Percentiles rank a stretch among this genome's conserved stretches.
Conservation (phyloP, 164 flowering plant species). For the Paratinospora sagittata region DNA sequence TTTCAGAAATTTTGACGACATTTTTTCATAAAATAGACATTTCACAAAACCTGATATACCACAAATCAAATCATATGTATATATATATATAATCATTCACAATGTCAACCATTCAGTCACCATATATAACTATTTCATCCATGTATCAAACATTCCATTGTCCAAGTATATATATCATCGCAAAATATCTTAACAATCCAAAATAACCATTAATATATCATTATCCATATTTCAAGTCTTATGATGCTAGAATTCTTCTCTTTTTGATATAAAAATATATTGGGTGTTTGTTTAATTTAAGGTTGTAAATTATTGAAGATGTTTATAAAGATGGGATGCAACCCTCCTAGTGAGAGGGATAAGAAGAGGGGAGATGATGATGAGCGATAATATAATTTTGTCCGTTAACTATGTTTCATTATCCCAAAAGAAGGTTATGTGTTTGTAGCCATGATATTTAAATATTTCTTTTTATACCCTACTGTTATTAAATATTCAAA, state of each 20-base stretch:
- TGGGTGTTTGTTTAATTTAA: neutral
- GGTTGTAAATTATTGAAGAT: neutral
- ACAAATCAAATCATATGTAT: too few relatives aligned
- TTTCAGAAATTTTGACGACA: too few relatives aligned
- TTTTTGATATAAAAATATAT: neutral
- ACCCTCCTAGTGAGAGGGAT: neutral
- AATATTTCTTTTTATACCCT: neutral
- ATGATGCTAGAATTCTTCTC: neutral
- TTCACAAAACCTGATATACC: too few relatives aligned
- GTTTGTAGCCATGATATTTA: neutral
- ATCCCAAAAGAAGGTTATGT: slow-evolving; percentile 1
- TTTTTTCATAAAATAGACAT: too few relatives aligned
- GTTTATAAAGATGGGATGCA: neutral
- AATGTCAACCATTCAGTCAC: too few relatives aligned
- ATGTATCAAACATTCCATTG: too few relatives aligned
- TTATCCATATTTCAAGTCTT: neutral
- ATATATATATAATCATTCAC: too few relatives aligned
- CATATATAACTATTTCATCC: too few relatives aligned
- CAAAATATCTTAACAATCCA: too few relatives aligned
- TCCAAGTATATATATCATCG: too few relatives aligned
- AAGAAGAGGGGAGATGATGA: neutral
- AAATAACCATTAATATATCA: too few relatives aligned
- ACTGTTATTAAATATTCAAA: neutral
- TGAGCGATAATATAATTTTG: neutral
- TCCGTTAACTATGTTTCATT: too few relatives aligned